A percentile compares a stretch with the other conserved stretches of the same genome.
Evolutionary conservation across 495 filamentous ascomycete genomes (phyloP).

Genomic region (Thozetella sp.): DNA sequence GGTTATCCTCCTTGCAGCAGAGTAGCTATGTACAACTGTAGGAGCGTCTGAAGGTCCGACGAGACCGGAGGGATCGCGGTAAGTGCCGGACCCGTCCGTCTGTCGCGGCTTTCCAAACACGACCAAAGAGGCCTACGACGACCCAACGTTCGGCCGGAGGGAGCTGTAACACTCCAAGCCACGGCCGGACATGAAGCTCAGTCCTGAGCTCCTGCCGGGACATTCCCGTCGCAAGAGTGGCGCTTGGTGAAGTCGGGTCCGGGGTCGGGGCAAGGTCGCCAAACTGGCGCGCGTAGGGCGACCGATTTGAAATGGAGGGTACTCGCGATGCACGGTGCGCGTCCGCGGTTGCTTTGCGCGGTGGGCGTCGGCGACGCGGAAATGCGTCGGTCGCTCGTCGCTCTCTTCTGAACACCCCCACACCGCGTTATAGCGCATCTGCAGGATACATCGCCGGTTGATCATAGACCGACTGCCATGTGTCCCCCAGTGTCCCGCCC

Average conservation of each 20-base stretch:
- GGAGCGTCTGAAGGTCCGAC: too few species aligned
- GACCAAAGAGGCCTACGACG: too few species aligned
- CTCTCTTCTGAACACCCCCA: neutral
- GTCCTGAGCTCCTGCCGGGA: neutral
- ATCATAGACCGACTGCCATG: neutral
- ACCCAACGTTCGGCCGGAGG: neutral
- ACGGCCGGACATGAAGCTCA: neutral
- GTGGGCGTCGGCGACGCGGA: neutral
- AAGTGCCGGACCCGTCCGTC: too few species aligned
- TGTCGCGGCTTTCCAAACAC: too few species aligned
- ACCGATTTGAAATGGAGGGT: neutral
- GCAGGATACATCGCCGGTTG: neutral
- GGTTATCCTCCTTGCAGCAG: too few species aligned
- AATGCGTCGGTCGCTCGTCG: neutral
- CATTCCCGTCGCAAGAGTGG: neutral
- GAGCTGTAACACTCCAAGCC: neutral
- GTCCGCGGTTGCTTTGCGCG: neutral
- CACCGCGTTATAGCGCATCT: slow-evolving; percentile 1
- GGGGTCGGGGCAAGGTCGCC: neutral
- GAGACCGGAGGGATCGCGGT: too few species aligned
- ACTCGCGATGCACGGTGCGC: slow-evolving; percentile 1
- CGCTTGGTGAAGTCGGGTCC: neutral
- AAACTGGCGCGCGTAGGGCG: neutral
- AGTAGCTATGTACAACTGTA: too few species aligned
- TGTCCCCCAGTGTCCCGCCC: neutral